Evolutionary conservation across 371 early-diverging fungal species (phyloP).

Genomic region (Syncephalastrum sp.): DNA sequence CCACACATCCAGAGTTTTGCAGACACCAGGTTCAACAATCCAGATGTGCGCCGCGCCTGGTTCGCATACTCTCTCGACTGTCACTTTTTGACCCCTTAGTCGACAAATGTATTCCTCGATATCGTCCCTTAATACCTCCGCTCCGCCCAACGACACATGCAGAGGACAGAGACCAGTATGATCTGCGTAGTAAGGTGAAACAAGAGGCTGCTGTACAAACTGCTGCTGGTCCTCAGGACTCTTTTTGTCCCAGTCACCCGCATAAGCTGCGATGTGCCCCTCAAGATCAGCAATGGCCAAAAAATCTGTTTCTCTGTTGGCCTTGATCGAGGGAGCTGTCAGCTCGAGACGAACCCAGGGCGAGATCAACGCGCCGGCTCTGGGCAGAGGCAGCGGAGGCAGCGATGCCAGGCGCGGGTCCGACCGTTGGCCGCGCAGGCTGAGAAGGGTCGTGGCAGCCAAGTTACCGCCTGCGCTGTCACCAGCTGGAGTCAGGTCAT

Average conservation of each 20-base stretch:
- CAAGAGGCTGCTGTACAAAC: slow-evolving; percentile 16
- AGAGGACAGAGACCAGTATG: slow-evolving; percentile 24
- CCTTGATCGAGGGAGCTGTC: neutral
- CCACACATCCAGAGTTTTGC: slow-evolving; percentile 11
- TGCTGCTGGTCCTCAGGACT: neutral
- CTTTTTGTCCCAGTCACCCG: slow-evolving; percentile 5
- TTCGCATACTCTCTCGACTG: slow-evolving; percentile 20
- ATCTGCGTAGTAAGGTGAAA: slow-evolving; percentile 25
- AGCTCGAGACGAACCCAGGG: slow-evolving; percentile 28
- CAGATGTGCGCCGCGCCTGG: slow-evolving; percentile 26
- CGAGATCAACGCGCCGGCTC: slow-evolving; percentile 24
- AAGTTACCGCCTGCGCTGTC: slow-evolving; percentile 44
- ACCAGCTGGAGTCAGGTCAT: neutral
- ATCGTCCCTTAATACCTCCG: slow-evolving; percentile 26
- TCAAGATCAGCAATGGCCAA: slow-evolving; percentile 5
- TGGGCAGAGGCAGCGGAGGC: slow-evolving; percentile 21
- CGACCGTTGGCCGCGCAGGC: slow-evolving; percentile 19
- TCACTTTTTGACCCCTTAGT: slow-evolving; percentile 19
- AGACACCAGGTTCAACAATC: slow-evolving; percentile 12
- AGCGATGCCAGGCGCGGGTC: slow-evolving; percentile 1
- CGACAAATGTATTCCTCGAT: slow-evolving; percentile 12
- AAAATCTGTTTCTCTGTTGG: slow-evolving; percentile 2
- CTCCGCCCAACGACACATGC: slow-evolving; percentile 24
- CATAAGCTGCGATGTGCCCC: neutral
- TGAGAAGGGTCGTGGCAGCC: slow-evolving; percentile 16